phyloP scores from a whole-genome alignment of 73 alveolate species.

The Tetrahymena borealis region DNA sequence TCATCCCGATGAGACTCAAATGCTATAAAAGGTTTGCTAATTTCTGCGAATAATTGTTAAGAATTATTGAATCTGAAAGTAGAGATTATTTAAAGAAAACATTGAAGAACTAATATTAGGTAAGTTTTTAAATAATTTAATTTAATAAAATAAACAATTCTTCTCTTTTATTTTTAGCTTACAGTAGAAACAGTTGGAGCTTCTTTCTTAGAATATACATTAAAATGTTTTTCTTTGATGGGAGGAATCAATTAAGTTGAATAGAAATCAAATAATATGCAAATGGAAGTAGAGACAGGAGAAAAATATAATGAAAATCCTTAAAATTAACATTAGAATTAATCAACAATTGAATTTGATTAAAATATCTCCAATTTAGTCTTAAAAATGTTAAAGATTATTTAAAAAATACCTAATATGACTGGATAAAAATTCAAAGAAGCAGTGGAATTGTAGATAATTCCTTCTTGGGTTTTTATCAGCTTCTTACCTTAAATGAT shows the following conservation, averaged over 20 bases:
- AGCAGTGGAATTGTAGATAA: constrained; percentile 7
- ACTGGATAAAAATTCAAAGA: constrained; percentile 13
- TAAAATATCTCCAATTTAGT: constrained; percentile 1
- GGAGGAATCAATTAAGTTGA: constrained; percentile 28
- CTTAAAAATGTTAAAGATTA: constrained; percentile 16
- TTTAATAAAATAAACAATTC: background rate
- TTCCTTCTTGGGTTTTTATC: constrained; percentile 13
- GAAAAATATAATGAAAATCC: constrained; percentile 21
- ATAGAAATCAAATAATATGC: constrained; percentile 2
- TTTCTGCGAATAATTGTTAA: constrained; percentile 30
- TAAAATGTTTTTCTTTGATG: background rate
- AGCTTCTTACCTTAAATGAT: constrained; percentile 25
- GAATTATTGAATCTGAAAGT: constrained; percentile 32
- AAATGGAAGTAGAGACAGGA: constrained; percentile 9
- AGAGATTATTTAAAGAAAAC: background rate
- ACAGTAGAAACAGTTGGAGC: background rate
- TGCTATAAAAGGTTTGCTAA: constrained; percentile 16
- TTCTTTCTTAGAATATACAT: background rate
- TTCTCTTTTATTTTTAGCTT: background rate
- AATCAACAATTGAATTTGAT: background rate
- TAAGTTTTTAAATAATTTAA: background rate
- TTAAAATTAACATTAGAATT: background rate
- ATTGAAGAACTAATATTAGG: background rate
- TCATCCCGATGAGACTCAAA: background rate
- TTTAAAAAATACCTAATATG: constrained; percentile 19